Evolutionary conservation across 768 basidiomycete species (phyloP), one percentile per base, ranked within the genome.

Genomic region (Tylopilus sp.): DNA sequence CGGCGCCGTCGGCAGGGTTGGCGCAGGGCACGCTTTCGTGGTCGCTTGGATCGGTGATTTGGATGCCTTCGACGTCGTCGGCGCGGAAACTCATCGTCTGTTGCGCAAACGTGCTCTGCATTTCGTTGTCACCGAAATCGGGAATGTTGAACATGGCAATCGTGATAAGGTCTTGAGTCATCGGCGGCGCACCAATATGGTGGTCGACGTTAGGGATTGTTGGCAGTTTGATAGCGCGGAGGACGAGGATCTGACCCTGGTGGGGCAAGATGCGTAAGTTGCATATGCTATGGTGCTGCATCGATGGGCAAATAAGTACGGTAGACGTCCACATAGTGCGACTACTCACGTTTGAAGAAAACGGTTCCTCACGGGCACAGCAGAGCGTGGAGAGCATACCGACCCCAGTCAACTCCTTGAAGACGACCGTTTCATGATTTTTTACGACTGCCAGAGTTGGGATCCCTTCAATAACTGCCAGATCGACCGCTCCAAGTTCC

Each of bases 251-350:
- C 48, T 80, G 73, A 10, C 71, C 67, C 61, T 85, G 83, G 14
- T 70, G 66, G 3, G 82, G 81, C 31, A 83, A 62, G 24, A 78
- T 72, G 28, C 81, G 77, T 45, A 82, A 66, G n/a, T 75, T 78
- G 50, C 73, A 75, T 53, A 86, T 79, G 22, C 70, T 68, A 59
- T 82, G 78, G 25, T 69, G 66, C 81, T 82, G 22, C 10, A 48
- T 29, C 19, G 10, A 36, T 47, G 16, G n/a, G 25, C 12, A 6
- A 7, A 30, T 69, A 37, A 67, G 22, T 22, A 59, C 16, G 29
- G 8, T 9, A 1, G 9, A 29, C 12, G 6, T 16, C n/a, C 17
- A 13, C 1, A n/a, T 21, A 13, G 3, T 16, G 14, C 5, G 21
- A 21, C 9, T 11, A 59, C 67, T 66, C 44, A 68, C 66, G 6